Percentiles rank a stretch among this genome's conserved stretches.
phyloP scores from a whole-genome alignment of 2,329 filamentous ascomycete genomes.

The Phaeosphaeriaceae sp. region DNA sequence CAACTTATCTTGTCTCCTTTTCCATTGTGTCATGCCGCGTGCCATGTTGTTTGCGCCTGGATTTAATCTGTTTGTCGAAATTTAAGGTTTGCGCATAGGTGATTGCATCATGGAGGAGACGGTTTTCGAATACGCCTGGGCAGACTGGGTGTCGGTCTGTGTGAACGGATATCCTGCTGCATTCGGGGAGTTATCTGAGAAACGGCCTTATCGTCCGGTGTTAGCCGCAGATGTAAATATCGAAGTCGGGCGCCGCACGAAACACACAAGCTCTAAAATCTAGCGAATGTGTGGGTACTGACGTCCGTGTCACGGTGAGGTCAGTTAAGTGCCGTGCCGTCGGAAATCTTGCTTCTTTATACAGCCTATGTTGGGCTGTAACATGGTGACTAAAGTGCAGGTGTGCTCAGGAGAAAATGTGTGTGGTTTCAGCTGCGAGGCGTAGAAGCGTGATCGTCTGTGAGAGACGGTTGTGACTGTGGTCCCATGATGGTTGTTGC shows the following conservation, averaged over 20 bases:
- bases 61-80: constrained; percentile 6
- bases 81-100: constrained; percentile 5
- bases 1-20: constrained; percentile 2
- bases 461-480: constrained; percentile 5
- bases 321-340: constrained; percentile 20
- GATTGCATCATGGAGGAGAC: constrained; percentile 8
- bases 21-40: neutral
- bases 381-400: constrained; percentile 11
- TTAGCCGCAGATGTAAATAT: constrained; percentile 20
- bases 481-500: constrained; percentile 20
- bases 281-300: constrained; percentile 10
- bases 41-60: constrained; percentile 8
- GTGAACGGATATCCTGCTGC: constrained; percentile 20
- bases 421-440: constrained; percentile 4
- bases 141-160: constrained; percentile 16
- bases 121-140: constrained; percentile 9
- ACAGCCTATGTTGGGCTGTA: constrained; percentile 20
- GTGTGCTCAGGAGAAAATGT: neutral
- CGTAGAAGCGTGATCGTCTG: constrained; percentile 15
- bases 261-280: constrained; percentile 16
- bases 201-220: constrained; percentile 14
- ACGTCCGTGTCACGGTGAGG: constrained; percentile 19
- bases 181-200: constrained; percentile 18
- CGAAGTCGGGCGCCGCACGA: constrained; percentile 17
- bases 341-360: constrained; percentile 20